phyloP scores from a whole-genome alignment of 768 basidiomycete species.

The Pisolithus marmoratus region DNA sequence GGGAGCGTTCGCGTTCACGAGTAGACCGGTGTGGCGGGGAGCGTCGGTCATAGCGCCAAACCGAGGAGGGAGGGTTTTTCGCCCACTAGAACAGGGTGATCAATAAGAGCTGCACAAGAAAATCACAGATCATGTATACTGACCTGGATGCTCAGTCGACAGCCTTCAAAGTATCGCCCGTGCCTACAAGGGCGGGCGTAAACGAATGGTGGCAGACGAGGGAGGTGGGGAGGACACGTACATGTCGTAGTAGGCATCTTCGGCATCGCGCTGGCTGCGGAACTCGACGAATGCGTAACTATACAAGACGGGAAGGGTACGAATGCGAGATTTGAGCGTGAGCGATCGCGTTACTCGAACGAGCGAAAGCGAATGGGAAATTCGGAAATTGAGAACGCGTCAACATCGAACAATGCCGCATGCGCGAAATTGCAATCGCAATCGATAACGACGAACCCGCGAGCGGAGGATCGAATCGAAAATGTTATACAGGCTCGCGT shows the following conservation, averaged over 20 bases:
- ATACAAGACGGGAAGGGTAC: constrained; percentile 31
- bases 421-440: constrained; percentile 11
- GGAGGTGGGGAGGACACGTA: constrained; percentile 29
- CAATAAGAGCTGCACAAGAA: background rate
- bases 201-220: constrained; percentile 3
- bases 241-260: constrained; percentile 84
- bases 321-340: constrained; percentile 39
- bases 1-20: constrained; percentile 43
- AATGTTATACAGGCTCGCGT: constrained; percentile 19
- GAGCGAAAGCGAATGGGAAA: constrained; percentile 30
- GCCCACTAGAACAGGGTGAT: constrained; percentile 50
- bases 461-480: constrained; percentile 24
- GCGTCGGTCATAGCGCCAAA: constrained; percentile 70
- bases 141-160: constrained; percentile 71
- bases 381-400: constrained; percentile 19
- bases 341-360: constrained; percentile 43
- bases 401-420: constrained; percentile 21
- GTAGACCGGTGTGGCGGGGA: constrained; percentile 35
- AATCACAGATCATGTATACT: constrained; percentile 5
- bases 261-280: constrained; percentile 69
- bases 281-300: constrained; percentile 89
- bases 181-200: constrained; percentile 45
- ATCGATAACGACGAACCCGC: constrained; percentile 29
- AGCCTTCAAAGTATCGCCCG: constrained; percentile 68
- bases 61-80: constrained; percentile 77